Conservation (phyloP, 116 monocot genomes). For the Phalaenopsis hybrid region DNA sequence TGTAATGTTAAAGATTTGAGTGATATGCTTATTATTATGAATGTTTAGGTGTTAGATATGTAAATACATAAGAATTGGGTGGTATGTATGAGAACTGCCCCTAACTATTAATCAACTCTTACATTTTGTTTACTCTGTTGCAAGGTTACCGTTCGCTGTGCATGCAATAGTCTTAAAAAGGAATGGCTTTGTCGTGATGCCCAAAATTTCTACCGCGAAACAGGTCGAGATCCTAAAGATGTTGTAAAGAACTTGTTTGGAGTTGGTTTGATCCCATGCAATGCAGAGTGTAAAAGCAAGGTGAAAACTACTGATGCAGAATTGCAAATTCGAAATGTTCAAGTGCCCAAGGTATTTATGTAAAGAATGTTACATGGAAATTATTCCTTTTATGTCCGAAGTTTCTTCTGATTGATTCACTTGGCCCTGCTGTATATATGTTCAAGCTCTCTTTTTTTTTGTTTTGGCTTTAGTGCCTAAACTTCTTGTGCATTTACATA, state of each 20-base stretch:
- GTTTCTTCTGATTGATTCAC: too few relatives aligned
- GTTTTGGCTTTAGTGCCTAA: too few relatives aligned
- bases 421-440: too few relatives aligned
- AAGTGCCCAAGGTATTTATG: slow-evolving; percentile 39
- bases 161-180: slow-evolving; percentile 59
- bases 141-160: slow-evolving; percentile 78
- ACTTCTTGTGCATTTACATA: too few relatives aligned
- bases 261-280: slow-evolving; percentile 73
- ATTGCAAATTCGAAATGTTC: slow-evolving; percentile 50
- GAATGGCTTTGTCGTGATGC: slow-evolving; percentile 76
- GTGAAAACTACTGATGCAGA: slow-evolving; percentile 51
- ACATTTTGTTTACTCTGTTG: slow-evolving; percentile 6
- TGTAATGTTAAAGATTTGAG: too few relatives aligned
- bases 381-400: too few relatives aligned
- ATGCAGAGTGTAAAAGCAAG: slow-evolving; percentile 59
- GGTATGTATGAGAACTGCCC: too few relatives aligned
- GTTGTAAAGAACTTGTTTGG: slow-evolving; percentile 61
- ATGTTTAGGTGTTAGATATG: too few relatives aligned
- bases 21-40: too few relatives aligned
- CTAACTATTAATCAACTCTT: too few relatives aligned
- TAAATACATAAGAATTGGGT: too few relatives aligned
- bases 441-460: too few relatives aligned
- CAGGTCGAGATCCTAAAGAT: slow-evolving; percentile 66
- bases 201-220: slow-evolving; percentile 31
- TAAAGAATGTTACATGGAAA: neutral